These are phyloP conservation scores for Capsicum pubescens DNA, from an alignment of 257 asterid genomes.

Conservation along the genomic window DNA sequence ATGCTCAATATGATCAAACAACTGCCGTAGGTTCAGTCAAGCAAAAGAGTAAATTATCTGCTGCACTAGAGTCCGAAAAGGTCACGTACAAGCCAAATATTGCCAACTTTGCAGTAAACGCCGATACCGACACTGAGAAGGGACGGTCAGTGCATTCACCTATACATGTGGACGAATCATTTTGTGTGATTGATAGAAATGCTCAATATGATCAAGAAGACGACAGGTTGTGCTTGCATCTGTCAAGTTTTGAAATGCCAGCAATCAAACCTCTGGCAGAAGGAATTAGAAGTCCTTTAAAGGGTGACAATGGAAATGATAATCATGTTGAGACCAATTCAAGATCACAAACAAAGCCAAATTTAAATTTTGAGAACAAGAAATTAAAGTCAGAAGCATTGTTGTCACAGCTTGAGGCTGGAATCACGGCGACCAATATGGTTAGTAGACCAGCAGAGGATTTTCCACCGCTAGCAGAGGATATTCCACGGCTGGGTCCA, in stretches of 20 bases:
- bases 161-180: constrained; percentile 38
- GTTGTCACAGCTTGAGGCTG: not conserved
- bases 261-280: constrained; percentile 21
- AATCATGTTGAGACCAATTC: not conserved
- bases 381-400: not conserved
- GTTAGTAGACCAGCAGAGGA: constrained; percentile 1
- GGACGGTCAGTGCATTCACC: constrained; percentile 14
- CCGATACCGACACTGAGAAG: constrained; percentile 24
- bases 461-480: not conserved
- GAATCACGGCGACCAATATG: not conserved
- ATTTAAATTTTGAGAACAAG: too few relatives aligned
- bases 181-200: constrained; percentile 41
- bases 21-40: constrained; percentile 20
- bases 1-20: constrained; percentile 24
- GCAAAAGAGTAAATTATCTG: constrained; percentile 26
- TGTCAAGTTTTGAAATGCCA: constrained; percentile 59
- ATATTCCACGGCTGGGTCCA: not conserved
- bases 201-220: constrained; percentile 35
- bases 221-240: constrained; percentile 38
- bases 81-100: not conserved
- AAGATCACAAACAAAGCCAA: too few relatives aligned
- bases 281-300: constrained; percentile 14
- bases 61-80: constrained; percentile 34
- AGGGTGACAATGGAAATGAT: constrained; percentile 11
- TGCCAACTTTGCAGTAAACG: not conserved